These are phyloP conservation scores for Penstemon newberryi DNA, from an alignment of 257 asterid genomes.

Conservation along the genomic window DNA sequence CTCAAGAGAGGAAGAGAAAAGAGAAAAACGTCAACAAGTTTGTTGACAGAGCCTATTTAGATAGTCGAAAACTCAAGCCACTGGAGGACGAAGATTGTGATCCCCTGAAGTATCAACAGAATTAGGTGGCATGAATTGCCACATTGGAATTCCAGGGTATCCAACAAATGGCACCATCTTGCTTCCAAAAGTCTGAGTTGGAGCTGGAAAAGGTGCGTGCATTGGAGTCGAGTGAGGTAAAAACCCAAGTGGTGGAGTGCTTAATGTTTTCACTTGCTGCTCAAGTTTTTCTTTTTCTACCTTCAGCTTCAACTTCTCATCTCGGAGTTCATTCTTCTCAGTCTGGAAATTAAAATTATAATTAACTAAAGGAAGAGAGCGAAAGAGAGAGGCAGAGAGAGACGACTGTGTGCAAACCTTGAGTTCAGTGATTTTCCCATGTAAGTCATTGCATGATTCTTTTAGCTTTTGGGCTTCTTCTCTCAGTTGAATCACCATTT, in stretches of 20 bases:
- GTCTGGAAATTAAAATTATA: slow-evolving; percentile 30
- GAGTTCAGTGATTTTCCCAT: slow-evolving; percentile 50
- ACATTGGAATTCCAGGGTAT: slow-evolving; percentile 49
- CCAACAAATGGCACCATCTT: slow-evolving; percentile 49
- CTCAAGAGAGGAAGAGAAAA: neutral
- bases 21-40: neutral
- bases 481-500: slow-evolving; percentile 53
- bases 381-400: neutral
- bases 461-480: slow-evolving; percentile 29
- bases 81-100: slow-evolving; percentile 48
- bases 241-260: slow-evolving; percentile 35
- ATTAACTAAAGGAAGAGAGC: neutral
- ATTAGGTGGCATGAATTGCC: slow-evolving; percentile 51
- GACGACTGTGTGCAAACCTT: slow-evolving; percentile 36
- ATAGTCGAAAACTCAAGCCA: slow-evolving; percentile 37
- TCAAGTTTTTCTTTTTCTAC: slow-evolving; percentile 33
- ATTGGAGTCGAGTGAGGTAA: slow-evolving; percentile 40
- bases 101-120: slow-evolving; percentile 54
- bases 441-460: slow-evolving; percentile 27
- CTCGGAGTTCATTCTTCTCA: slow-evolving; percentile 64
- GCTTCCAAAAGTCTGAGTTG: slow-evolving; percentile 39
- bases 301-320: slow-evolving; percentile 42
- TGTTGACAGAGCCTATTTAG: neutral
- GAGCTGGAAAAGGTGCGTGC: slow-evolving; percentile 39
- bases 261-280: slow-evolving; percentile 43